Base-by-base conservation (phyloP, 441 rosid species). In the Isatis lusitanica region DNA sequence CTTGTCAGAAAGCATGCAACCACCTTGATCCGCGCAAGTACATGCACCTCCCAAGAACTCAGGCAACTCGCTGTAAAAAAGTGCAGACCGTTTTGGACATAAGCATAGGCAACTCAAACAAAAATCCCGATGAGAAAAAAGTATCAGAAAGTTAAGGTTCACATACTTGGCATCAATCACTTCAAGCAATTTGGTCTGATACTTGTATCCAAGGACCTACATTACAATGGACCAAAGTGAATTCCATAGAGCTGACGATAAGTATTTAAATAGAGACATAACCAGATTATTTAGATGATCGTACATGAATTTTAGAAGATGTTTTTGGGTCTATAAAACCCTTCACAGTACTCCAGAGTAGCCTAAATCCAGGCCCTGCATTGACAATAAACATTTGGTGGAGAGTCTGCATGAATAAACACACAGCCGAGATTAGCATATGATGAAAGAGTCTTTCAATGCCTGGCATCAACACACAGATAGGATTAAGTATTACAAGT, bases 281-380 rank as follows among this genome's bases (percentile, higher is more conserved):
- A 44, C 17, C 61, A 73, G 58, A 55, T 9, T 43, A 10, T 10
- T 28, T 13, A 10, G 21, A 64, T 51, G 57, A 16, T 52, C 77
- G 56, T 78, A 78, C 98, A 77, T 96, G 98, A 73, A 96, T 96
- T 84, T 96, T 96, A 76, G 97, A 89, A 67, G 97, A 89, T 51
- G 99, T 96, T 82, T 90, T 96, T 9, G 99, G 99, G 85, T 96
- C 99, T 56, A 96, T 81, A 82, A 96, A 96, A 72, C 85, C 83
- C 85, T 93, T 96, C 9, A 96, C 88, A 31, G 97, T 93, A 83
- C 79, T 91, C 98, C 98, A 96, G 62, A 96, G 74, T 55, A 93
- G 85, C 86, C 98, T 90, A 88, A 96, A 96, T 73, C 98, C 99
- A 73, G 97, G 87, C 74, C 99, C 99, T 79, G 98, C 96, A 78